Base-by-base conservation (phyloP, 352 stramenopile species). In the Phytophthora pini region DNA sequence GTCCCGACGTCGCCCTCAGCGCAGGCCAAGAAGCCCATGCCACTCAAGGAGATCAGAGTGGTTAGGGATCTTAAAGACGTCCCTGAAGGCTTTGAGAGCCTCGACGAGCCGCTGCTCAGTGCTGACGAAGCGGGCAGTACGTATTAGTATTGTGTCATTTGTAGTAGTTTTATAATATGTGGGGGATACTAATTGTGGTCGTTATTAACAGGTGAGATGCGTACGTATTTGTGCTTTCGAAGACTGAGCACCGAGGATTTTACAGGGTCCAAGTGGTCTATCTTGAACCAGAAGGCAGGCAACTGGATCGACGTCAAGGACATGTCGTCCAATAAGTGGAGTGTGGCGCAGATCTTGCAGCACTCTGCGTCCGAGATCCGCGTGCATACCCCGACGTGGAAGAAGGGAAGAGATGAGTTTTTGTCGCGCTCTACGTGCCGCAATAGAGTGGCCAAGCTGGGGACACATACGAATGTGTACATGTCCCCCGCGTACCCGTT, bases 301-400 rank as follows among this genome's bases (percentile, higher is more conserved):
- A 81, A 82, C 54, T 96, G 88, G 88, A 82, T 96, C 40, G 88
- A 96, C 36, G 77, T 96, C 2, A 84, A 87, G 26, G 88, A 96
- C 31, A 26, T 88, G 46, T 88, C 80, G 46, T 87, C 82, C 26
- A 89, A 85, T 44, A 86, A 87, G 38, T 96, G 88, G 88, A 77
- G 68, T 41, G 77, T 94, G 20, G 87, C 68, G 8, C 87, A 94
- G 68, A 90, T 96, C 55, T 58, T 93, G 49, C 67, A 79, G 20
- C 74, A 90, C 11, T 84, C 80, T 34, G 46, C 72, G 2, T 77
- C 75, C 9, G 84, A 94, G 67, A 89, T 92, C 53, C 84, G 87
- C 5, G 75, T 95, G 31, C 74, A 89, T 44, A 72, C 95, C 27
- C 65, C 77, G 11, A 88, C 73, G 29, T 95, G 87, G 84, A 68